A percentile compares a stretch with the other conserved stretches of the same genome.
Conservation (phyloP, 768 basidiomycete genomes). For the Mycena capillaripes region DNA sequence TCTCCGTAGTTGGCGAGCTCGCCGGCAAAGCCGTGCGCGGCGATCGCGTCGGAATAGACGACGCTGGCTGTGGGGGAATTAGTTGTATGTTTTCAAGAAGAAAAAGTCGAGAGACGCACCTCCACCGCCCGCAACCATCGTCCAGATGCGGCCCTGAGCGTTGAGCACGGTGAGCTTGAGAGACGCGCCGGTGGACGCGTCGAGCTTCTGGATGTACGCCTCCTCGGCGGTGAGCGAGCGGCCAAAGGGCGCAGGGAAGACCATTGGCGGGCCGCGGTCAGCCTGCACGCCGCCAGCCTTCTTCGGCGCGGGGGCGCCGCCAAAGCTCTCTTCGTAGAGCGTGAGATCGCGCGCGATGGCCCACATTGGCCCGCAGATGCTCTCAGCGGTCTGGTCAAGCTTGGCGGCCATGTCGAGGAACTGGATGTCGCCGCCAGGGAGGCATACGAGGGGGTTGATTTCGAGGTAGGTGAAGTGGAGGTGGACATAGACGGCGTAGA, state of each 20-base stretch:
- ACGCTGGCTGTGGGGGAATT: conserved; percentile 52
- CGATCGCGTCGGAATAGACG: conserved; percentile 84
- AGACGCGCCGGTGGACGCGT: conserved; percentile 96
- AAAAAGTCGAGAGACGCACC: conserved; percentile 62
- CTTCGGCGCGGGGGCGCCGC: conserved; percentile 57
- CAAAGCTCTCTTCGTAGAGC: conserved; percentile 67
- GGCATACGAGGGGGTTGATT: conserved; percentile 97
- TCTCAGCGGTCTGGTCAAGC: conserved; percentile 99
- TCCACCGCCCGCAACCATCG: conserved; percentile 99
- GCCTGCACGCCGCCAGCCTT: conserved; percentile 72
- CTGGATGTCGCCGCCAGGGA: conserved; percentile 88
- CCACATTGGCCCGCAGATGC: conserved; percentile 98
- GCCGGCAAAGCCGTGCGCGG: conserved; percentile 94
- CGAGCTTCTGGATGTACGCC: conserved; percentile 98
- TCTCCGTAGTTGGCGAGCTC: conserved; percentile 99
- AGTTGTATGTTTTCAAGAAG: conserved; percentile 52
- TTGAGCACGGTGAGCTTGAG: conserved; percentile 98
- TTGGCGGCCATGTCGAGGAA: conserved; percentile 99
- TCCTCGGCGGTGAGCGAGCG: conserved; percentile 98
- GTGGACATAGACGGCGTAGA: conserved; percentile 98
- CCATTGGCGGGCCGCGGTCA: conserved; percentile 98
- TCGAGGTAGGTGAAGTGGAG: conserved; percentile 99
- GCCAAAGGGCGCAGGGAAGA: conserved; percentile 95
- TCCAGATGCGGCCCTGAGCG: conserved; percentile 96
- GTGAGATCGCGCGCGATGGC: conserved; percentile 94